Evolutionary conservation across 345 rosid genomes (phyloP).

Genomic region (Eucalyptus paniculata): DNA sequence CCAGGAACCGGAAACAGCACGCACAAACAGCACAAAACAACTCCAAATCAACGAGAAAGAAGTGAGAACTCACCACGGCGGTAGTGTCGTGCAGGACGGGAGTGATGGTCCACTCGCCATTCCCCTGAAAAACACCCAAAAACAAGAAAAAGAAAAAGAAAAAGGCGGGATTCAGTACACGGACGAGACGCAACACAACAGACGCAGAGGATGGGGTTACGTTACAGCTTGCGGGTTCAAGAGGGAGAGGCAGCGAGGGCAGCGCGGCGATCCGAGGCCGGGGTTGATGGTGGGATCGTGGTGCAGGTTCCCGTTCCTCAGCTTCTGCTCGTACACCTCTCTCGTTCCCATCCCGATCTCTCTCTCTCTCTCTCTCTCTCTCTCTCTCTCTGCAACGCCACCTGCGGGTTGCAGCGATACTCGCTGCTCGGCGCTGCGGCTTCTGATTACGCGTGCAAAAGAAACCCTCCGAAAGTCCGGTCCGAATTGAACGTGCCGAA

Average conservation of each 20-base stretch:
- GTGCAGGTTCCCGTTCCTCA: slow-evolving; percentile 49
- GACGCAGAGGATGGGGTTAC: not conserved
- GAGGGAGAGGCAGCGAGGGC: slow-evolving; percentile 94
- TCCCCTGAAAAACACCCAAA: slow-evolving; percentile 18
- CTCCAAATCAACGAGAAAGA: not conserved
- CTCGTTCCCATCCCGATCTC: slow-evolving; percentile 58
- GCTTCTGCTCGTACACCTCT: slow-evolving; percentile 81
- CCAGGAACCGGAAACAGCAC: not conserved
- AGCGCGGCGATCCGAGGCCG: slow-evolving; percentile 85
- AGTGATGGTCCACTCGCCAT: slow-evolving; percentile 73
- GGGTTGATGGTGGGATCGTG: slow-evolving; percentile 88
- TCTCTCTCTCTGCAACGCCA: not conserved
- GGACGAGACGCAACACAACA: not conserved
- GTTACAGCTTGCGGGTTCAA: slow-evolving; percentile 49
- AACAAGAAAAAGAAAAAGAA: not conserved
- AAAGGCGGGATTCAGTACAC: not conserved
- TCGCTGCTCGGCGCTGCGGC: not conserved
- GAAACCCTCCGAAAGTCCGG: not conserved
- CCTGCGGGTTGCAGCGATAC: not conserved
- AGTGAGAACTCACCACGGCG: slow-evolving; percentile 53
- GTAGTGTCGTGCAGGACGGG: slow-evolving; percentile 78
- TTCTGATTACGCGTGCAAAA: not conserved
- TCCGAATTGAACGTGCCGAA: not conserved
- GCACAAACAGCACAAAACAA: not conserved
- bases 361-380: not conserved